Evolutionary conservation across 2,329 filamentous ascomycete species (phyloP).

Genomic region (Bipolaris bicolor): DNA sequence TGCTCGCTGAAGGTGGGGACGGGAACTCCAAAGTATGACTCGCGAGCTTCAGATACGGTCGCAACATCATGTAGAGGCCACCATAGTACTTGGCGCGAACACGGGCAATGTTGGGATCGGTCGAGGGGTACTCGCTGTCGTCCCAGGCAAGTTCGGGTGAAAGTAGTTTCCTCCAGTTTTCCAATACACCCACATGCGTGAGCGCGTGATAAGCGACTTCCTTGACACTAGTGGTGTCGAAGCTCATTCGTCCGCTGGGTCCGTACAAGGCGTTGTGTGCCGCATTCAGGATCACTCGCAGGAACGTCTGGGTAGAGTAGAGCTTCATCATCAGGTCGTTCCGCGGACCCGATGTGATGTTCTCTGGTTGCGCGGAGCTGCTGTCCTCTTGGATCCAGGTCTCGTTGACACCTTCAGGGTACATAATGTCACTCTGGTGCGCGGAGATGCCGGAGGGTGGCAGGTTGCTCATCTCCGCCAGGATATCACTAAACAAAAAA

Average conservation of each 20-base stretch:
- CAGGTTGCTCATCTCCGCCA: constrained; percentile 77
- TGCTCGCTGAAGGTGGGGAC: constrained; percentile 30
- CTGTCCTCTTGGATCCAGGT: constrained; percentile 29
- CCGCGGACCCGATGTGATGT: constrained; percentile 20
- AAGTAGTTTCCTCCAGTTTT: constrained; percentile 61
- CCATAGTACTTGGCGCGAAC: constrained; percentile 95
- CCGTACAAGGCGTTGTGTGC: constrained; percentile 63
- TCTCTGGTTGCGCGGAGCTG: constrained; percentile 12
- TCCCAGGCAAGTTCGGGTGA: constrained; percentile 64
- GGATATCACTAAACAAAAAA: constrained; percentile 71
- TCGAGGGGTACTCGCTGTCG: constrained; percentile 72
- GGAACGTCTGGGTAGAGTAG: constrained; percentile 66
- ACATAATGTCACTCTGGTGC: constrained; percentile 67
- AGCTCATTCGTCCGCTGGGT: constrained; percentile 39
- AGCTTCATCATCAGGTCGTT: constrained; percentile 59
- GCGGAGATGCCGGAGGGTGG: constrained; percentile 66
- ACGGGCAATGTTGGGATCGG: constrained; percentile 79
- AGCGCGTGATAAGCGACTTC: constrained; percentile 38
- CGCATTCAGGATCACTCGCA: constrained; percentile 63
- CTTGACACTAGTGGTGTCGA: constrained; percentile 41
- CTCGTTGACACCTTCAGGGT: constrained; percentile 65
- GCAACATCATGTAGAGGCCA: constrained; percentile 85
- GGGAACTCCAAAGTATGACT: constrained; percentile 58
- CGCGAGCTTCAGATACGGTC: constrained; percentile 72
- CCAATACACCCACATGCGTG: constrained; percentile 53